Base-by-base conservation (phyloP, 2,329 filamentous ascomycete genomes). In the Penicillium concentricum region DNA sequence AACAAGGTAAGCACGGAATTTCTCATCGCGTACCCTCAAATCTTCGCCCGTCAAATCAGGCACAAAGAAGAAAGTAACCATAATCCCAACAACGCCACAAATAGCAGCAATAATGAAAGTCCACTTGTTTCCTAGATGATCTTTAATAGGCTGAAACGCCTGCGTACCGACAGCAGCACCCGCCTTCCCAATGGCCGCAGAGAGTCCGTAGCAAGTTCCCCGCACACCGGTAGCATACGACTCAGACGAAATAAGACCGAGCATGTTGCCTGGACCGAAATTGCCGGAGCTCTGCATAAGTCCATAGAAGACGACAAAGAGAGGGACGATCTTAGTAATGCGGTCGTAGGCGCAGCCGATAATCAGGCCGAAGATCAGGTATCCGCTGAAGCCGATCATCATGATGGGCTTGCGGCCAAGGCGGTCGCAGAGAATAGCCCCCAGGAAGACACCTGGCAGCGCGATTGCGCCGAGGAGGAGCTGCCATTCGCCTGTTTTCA, bases 101-200 rank as follows among this genome's bases (percentile, higher is more conserved):
- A 82, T 80, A 2, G 80, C 80, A 9, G 79, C 80, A 49, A 82
- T 77, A 57, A 82, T 81, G 47, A 82, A 82, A 0, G 79, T 82
- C 78, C 78, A 81, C 34, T 72, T 72, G 62, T 81, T 79, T 0
- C 79, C 79, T 1, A 81, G 68, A 38, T 76, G 67, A 6, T 66
- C 68, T 51, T 80, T 72, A 28, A 81, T 80, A 0, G 79, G 79
- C 4, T 74, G 79, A 49, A 82, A 82, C 0, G 77, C 80, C 53
- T 82, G 75, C 1, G 79, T 82, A 0, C 81, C 81, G 5, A 83
- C 62, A 0, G 81, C 81, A 0, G 80, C 81, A 0, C 81, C 81
- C 0, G 79, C 74, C 58, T 83, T 83, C 1, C 81, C 81, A 28
- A 82, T 62, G 0, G 79, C 81, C 0, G 81, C 80, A 2, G 77